Conservation (phyloP, 2,329 filamentous ascomycete genomes). For the Camptophora hylomeconis region DNA sequence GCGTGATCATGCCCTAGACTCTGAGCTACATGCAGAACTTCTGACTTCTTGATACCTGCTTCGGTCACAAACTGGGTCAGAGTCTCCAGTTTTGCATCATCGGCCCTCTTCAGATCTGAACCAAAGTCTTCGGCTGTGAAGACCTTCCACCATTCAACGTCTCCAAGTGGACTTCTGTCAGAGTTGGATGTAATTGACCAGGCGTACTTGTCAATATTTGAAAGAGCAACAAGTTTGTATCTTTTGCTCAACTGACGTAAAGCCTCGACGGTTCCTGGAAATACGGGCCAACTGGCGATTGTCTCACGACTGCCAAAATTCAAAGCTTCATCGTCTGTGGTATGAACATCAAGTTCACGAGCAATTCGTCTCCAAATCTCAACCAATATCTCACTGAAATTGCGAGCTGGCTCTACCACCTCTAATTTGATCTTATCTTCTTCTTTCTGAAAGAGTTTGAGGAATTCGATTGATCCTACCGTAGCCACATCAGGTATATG, state of each 20-base stretch:
- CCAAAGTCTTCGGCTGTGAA: slow-evolving; percentile 60
- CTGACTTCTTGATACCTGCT: slow-evolving; percentile 42
- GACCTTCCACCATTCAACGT: slow-evolving; percentile 30
- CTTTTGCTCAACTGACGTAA: slow-evolving; percentile 34
- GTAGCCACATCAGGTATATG: slow-evolving; percentile 11
- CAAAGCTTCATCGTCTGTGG: slow-evolving; percentile 24
- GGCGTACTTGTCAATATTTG: slow-evolving; percentile 42
- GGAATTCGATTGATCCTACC: slow-evolving; percentile 25
- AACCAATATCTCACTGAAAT: slow-evolving; percentile 48
- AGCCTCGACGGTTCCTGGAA: slow-evolving; percentile 43
- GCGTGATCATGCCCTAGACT: slow-evolving; percentile 55
- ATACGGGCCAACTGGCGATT: slow-evolving; percentile 41
- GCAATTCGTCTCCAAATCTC: slow-evolving; percentile 27
- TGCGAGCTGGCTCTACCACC: slow-evolving; percentile 38
- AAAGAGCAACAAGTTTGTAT: slow-evolving; percentile 44
- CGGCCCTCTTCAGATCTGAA: slow-evolving; percentile 19
- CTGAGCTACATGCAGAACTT: slow-evolving; percentile 56
- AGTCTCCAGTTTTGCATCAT: slow-evolving; percentile 16
- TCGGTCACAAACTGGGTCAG: slow-evolving; percentile 41
- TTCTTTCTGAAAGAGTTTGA: slow-evolving; percentile 33
- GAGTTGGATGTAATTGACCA: slow-evolving; percentile 33
- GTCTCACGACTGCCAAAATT: slow-evolving; percentile 32
- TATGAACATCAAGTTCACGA: slow-evolving; percentile 17
- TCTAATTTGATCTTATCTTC: slow-evolving; percentile 36
- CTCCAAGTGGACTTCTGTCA: slow-evolving; percentile 44